Conservation (phyloP, 805 yeast species). For the Grigorovia yakushimaensis region DNA sequence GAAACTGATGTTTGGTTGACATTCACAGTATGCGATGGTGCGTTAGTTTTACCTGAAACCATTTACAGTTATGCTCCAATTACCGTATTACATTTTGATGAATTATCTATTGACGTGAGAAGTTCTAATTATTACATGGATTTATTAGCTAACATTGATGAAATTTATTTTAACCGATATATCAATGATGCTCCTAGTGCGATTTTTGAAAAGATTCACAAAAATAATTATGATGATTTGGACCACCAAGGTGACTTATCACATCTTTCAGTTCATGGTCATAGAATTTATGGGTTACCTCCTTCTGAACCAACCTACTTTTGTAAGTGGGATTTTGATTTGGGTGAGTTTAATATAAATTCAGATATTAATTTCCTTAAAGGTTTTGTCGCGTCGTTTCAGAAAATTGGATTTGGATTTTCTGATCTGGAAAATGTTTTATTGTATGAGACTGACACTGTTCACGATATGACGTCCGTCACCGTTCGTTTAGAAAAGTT, state of each 20-base stretch:
- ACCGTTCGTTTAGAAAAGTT: constrained; percentile 45
- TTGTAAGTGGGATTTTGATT: constrained; percentile 80
- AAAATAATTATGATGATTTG: constrained; percentile 11
- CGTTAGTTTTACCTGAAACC: constrained; percentile 61
- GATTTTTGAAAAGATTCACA: constrained; percentile 24
- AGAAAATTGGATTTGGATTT: constrained; percentile 52
- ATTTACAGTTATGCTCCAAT: constrained; percentile 57
- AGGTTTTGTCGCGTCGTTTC: constrained; percentile 34
- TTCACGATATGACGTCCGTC: constrained; percentile 63
- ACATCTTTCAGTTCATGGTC: constrained; percentile 64
- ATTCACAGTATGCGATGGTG: constrained; percentile 60
- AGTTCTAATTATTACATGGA: constrained; percentile 93
- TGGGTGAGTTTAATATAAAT: constrained; percentile 49
- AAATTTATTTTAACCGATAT: constrained; percentile 12
- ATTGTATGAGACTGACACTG: constrained; percentile 41
- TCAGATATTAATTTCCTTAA: constrained; percentile 39
- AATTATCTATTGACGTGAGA: constrained; percentile 69
- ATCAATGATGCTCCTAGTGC: constrained; percentile 11
- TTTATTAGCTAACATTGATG: constrained; percentile 49
- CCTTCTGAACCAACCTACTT: constrained; percentile 81
- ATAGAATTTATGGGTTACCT: constrained; percentile 86
- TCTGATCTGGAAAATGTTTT: constrained; percentile 70
- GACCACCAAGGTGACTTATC: constrained; percentile 25
- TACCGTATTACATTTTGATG: constrained; percentile 51
- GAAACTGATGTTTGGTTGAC: constrained; percentile 72